Percentiles rank a stretch among this genome's conserved stretches.
phyloP scores from a whole-genome alignment of 2,329 filamentous ascomycete genomes.

The Cladosporium halotolerans region DNA sequence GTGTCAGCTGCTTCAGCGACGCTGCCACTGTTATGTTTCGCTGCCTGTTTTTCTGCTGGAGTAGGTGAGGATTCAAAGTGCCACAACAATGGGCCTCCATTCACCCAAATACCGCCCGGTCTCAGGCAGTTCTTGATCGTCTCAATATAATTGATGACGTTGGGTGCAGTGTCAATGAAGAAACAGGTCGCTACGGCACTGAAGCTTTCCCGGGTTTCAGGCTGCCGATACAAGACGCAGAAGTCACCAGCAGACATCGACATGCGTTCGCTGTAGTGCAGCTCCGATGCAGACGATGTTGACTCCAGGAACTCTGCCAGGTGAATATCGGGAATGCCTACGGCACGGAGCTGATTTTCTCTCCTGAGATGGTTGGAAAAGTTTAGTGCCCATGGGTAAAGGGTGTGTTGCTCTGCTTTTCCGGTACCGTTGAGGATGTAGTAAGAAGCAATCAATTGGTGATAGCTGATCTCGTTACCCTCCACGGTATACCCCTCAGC shows the following conservation, averaged over 20 bases:
- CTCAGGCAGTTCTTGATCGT: constrained; percentile 72
- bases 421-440: constrained; percentile 66
- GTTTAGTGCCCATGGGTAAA: constrained; percentile 80
- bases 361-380: constrained; percentile 81
- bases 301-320: constrained; percentile 34
- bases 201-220: constrained; percentile 56
- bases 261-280: constrained; percentile 60
- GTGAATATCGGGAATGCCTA: constrained; percentile 69
- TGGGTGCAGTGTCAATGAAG: constrained; percentile 95
- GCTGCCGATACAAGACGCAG: constrained; percentile 69
- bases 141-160: constrained; percentile 83
- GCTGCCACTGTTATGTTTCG: neutral
- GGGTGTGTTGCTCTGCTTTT: constrained; percentile 55
- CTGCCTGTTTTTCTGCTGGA: constrained; percentile 43
- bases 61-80: constrained; percentile 76
- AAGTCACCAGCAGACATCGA: constrained; percentile 93
- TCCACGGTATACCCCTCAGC: constrained; percentile 66
- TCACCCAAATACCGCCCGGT: constrained; percentile 75
- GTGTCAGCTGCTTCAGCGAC: constrained; percentile 24
- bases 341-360: constrained; percentile 65
- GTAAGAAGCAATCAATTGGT: constrained; percentile 82
- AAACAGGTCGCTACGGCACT: constrained; percentile 86
- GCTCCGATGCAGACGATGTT: constrained; percentile 9
- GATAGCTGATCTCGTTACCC: constrained; percentile 93
- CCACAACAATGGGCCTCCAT: constrained; percentile 87